Evolutionary conservation across 192 early-diverging fungal genomes (phyloP).

Genomic region (Gamsiella multidivaricata): DNA sequence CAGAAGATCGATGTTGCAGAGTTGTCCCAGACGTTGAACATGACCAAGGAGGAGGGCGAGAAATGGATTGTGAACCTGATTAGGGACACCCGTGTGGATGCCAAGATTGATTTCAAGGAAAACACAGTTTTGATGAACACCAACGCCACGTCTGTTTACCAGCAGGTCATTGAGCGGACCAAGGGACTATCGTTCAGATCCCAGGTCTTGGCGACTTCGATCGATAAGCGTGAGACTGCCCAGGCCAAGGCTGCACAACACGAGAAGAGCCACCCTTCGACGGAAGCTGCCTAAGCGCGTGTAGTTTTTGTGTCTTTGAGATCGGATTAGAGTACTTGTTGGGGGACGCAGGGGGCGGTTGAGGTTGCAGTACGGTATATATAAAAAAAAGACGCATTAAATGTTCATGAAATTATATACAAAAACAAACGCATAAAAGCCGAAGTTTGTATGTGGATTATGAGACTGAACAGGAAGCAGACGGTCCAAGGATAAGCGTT

Average conservation of each 20-base stretch:
- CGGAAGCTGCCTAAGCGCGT: no score
- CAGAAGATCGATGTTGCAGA: slow-evolving; percentile 92
- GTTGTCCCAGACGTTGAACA: slow-evolving; percentile 84
- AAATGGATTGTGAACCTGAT: slow-evolving; percentile 99
- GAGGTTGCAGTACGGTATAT: no score
- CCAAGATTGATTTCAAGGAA: slow-evolving; percentile 96
- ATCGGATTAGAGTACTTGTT: no score
- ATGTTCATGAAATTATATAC: no score
- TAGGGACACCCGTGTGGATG: slow-evolving; percentile 94
- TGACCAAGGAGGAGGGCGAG: slow-evolving; percentile 91
- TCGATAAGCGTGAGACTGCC: slow-evolving; percentile 86
- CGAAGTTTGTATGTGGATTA: no score
- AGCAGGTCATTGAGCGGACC: slow-evolving; percentile 96
- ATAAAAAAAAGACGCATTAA: no score
- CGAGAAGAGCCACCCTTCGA: slow-evolving; percentile 50
- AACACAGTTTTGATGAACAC: slow-evolving; percentile 96
- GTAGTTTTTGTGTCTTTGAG: background rate
- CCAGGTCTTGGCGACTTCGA: slow-evolving; percentile 85
- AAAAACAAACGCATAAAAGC: no score
- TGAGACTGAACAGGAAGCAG: no score
- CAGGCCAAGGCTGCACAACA: slow-evolving; percentile 52
- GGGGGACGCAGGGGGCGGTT: no score
- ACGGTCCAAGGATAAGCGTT: no score
- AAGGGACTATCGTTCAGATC: slow-evolving; percentile 92
- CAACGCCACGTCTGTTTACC: slow-evolving; percentile 86